Percentiles rank a stretch among this genome's conserved stretches.
Conservation (phyloP, 371 early-diverging fungal genomes). For the Rhizomucor pusillus region DNA sequence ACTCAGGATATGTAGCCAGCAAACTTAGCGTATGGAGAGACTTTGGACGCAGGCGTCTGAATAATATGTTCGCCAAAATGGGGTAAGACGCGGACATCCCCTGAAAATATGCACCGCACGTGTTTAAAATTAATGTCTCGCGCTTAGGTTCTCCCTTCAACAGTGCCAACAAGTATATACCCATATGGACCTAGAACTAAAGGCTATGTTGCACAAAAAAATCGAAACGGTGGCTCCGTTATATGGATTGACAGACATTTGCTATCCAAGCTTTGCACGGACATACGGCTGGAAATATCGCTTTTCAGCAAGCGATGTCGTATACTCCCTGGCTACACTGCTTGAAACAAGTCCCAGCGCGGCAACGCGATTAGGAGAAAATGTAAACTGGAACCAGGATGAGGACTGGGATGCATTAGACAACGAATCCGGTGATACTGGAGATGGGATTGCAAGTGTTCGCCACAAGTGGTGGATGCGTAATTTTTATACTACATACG, state of each 20-base stretch:
- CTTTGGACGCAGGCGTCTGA: slow-evolving; percentile 71
- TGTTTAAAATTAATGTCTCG: neutral
- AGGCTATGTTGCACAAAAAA: slow-evolving; percentile 58
- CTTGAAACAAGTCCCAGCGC: slow-evolving; percentile 62
- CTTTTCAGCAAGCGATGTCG: slow-evolving; percentile 81
- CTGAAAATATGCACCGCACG: neutral
- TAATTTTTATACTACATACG: slow-evolving; percentile 85
- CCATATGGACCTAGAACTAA: slow-evolving; percentile 80
- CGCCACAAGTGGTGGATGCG: slow-evolving; percentile 60
- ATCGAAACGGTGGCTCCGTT: slow-evolving; percentile 71
- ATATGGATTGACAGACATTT: slow-evolving; percentile 76
- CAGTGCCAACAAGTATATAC: slow-evolving; percentile 71
- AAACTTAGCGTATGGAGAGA: slow-evolving; percentile 86
- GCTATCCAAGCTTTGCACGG: slow-evolving; percentile 79
- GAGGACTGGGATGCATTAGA: slow-evolving; percentile 29
- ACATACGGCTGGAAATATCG: slow-evolving; percentile 73
- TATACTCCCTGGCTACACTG: slow-evolving; percentile 74
- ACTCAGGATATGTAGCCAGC: slow-evolving; percentile 81
- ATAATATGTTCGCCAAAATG: slow-evolving; percentile 84
- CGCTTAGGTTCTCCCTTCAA: slow-evolving; percentile 67
- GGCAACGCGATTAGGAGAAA: slow-evolving; percentile 39
- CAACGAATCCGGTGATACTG: slow-evolving; percentile 9
- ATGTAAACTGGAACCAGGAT: slow-evolving; percentile 29
- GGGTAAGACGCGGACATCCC: slow-evolving; percentile 52
- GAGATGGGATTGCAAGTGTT: slow-evolving; percentile 20